Evolutionary conservation across 371 early-diverging fungal species (phyloP).

Genomic region (Apophysomyces variabilis): DNA sequence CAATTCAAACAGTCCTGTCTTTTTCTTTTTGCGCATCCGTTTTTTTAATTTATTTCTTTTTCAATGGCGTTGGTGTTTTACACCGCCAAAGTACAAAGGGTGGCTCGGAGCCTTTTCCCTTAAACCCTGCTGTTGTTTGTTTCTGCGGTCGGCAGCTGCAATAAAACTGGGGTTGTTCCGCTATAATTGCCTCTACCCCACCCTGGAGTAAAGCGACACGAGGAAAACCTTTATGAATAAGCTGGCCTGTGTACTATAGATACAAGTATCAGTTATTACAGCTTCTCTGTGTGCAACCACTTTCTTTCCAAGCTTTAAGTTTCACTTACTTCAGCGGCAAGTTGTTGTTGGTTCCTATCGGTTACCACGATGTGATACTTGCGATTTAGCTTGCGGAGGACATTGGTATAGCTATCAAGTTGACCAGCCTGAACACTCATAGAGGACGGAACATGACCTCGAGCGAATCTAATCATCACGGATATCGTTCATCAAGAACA

Average conservation of each 20-base stretch:
- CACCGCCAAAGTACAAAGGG: conserved; percentile 57
- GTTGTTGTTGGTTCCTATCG: conserved; percentile 35
- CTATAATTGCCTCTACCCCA: conserved; percentile 55
- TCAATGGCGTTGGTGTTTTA: conserved; percentile 41
- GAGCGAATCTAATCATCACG: conserved; percentile 44
- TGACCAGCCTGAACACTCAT: conserved; percentile 58
- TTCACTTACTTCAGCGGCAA: conserved; percentile 57
- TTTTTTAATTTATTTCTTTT: conserved; percentile 1
- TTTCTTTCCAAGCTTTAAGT: neutral
- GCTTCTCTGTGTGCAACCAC: neutral
- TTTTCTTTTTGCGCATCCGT: neutral
- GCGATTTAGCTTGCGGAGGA: conserved; percentile 58
- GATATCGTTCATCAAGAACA: neutral
- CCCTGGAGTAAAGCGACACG: conserved; percentile 62
- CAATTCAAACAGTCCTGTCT: neutral
- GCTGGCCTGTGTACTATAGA: conserved; percentile 56
- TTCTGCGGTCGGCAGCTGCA: conserved; percentile 53
- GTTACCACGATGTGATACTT: conserved; percentile 65
- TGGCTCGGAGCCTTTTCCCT: conserved; percentile 56
- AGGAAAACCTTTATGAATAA: conserved; percentile 52
- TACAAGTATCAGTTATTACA: conserved; percentile 1
- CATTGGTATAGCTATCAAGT: conserved; percentile 48
- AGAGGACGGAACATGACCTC: conserved; percentile 63
- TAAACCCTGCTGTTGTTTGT: conserved; percentile 49
- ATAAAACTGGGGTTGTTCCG: conserved; percentile 18